Evolutionary conservation across 2,329 filamentous ascomycete species (phyloP), one percentile per base, ranked within the genome.

Genomic region (Emmonsia crescens): DNA sequence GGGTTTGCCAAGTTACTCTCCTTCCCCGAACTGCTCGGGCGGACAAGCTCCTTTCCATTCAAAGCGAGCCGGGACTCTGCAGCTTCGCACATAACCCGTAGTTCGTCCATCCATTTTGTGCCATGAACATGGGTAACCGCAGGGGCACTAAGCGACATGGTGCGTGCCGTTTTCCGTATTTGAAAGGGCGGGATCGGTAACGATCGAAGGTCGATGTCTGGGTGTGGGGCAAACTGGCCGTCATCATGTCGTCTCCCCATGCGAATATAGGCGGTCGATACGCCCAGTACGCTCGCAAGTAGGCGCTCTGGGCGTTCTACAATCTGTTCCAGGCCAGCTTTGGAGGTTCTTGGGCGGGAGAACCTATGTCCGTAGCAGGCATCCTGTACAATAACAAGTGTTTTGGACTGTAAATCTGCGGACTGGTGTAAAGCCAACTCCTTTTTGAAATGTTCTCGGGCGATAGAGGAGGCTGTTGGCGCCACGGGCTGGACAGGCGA

Each of bases 331-430:
- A 97, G 80, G 19, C 83, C 82, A 52, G 79, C 82, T 68, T 88
- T 88, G 27, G 85, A 87, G 0, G 91, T 88, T 68, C 89, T 87
- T 3, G 91, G 91, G 52, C 94, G 83, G 12, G 92, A 90, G 74
- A 86, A 99, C 27, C 91, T 87, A 76, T 99, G 94, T 29, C 93
- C 92, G 72, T 97, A 99, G 75, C 93, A 96, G 60, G 89, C 87
- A 76, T 99, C 94, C 69, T 97, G 91, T 1, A 99, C 78, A 36
- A 99, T 82, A 55, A 97, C 91, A 4, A 95, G 76, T 0, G 91
- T 91, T 63, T 91, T 79, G 2, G 81, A 74, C 14, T 70, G 65
- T 6, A 74, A 64, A 61, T 75, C 70, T 16, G 68, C 68, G 14
- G 72, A 73, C 62, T 86, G 82, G 68, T 90, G 86, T 6, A 80